These are phyloP conservation scores for Primulina huaijiensis DNA, from an alignment of 257 asterid genomes.

Conservation along the genomic window DNA sequence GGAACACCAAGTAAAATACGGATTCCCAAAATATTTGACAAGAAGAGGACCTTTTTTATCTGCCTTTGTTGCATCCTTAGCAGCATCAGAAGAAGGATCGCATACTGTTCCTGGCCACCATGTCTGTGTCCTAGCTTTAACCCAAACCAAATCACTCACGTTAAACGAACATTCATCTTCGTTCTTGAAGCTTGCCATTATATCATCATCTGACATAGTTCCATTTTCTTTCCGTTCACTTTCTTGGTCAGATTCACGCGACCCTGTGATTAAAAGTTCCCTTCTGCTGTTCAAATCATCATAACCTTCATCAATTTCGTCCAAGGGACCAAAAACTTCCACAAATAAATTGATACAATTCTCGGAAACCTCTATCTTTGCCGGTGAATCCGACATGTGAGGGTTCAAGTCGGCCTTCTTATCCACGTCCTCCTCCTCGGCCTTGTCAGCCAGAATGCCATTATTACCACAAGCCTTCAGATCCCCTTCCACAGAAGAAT, in stretches of 20 bases:
- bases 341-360: conserved; percentile 54
- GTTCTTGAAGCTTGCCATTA: conserved; percentile 11
- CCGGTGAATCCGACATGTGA: conserved; percentile 33
- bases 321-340: conserved; percentile 64
- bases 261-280: conserved; percentile 13
- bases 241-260: conserved; percentile 24
- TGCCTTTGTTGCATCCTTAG: conserved; percentile 27
- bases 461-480: conserved; percentile 20
- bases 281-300: conserved; percentile 6
- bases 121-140: conserved; percentile 46
- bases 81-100: conserved; percentile 42
- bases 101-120: conserved; percentile 91
- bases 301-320: conserved; percentile 28
- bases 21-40: conserved; percentile 55
- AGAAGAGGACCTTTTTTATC: conserved; percentile 34
- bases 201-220: conserved; percentile 19
- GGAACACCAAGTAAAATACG: conserved; percentile 44
- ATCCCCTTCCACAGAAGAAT: conserved; percentile 25
- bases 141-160: conserved; percentile 76
- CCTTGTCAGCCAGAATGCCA: conserved; percentile 21
- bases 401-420: conserved; percentile 27
- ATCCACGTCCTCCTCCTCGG: conserved; percentile 24
- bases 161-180: conserved; percentile 34
- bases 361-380: conserved; percentile 44
- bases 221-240: conserved; percentile 19